These are phyloP conservation scores for Lachancea fermentati DNA, from an alignment of 805 yeast species.

Conservation along the genomic window DNA sequence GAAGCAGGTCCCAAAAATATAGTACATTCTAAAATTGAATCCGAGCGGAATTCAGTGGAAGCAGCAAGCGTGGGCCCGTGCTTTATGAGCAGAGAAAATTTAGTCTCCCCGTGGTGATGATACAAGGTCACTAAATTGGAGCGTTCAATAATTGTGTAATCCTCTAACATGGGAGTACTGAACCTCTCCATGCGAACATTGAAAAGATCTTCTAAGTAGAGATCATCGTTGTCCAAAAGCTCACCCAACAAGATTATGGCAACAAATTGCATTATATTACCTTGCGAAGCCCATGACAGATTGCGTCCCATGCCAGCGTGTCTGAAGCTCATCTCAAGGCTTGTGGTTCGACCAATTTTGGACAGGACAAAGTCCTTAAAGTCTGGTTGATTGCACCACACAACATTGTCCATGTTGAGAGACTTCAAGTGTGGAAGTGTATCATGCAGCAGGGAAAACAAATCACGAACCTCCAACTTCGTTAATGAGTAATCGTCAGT, in stretches of 20 bases:
- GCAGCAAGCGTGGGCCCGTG: neutral
- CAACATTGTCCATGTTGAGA: slow-evolving; percentile 23
- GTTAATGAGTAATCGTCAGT: slow-evolving; percentile 3
- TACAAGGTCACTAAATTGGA: slow-evolving; percentile 1
- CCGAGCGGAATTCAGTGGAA: slow-evolving; percentile 1
- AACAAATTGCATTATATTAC: slow-evolving; percentile 21
- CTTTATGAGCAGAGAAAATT: slow-evolving; percentile 1
- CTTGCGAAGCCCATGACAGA: slow-evolving; percentile 29
- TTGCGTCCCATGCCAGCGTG: slow-evolving; percentile 30
- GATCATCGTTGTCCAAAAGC: slow-evolving; percentile 19
- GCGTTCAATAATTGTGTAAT: slow-evolving; percentile 3
- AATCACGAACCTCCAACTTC: slow-evolving; percentile 4
- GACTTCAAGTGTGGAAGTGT: slow-evolving; percentile 18
- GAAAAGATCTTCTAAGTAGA: slow-evolving; percentile 21
- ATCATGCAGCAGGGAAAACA: slow-evolving; percentile 5
- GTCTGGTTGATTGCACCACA: slow-evolving; percentile 31
- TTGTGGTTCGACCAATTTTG: slow-evolving; percentile 7
- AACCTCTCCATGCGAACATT: slow-evolving; percentile 18
- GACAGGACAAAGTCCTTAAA: slow-evolving; percentile 20
- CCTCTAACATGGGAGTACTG: slow-evolving; percentile 1
- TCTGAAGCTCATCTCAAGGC: slow-evolving; percentile 16
- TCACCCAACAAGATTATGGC: slow-evolving; percentile 23
- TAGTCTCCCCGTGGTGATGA: neutral
- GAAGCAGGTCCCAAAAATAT: neutral
- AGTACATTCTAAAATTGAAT: slow-evolving; percentile 1